A percentile compares a stretch with the other conserved stretches of the same genome.
These are phyloP conservation scores for Schwanniomyces occidentalis DNA, from an alignment of 805 yeast genomes.

Conservation along the genomic window DNA sequence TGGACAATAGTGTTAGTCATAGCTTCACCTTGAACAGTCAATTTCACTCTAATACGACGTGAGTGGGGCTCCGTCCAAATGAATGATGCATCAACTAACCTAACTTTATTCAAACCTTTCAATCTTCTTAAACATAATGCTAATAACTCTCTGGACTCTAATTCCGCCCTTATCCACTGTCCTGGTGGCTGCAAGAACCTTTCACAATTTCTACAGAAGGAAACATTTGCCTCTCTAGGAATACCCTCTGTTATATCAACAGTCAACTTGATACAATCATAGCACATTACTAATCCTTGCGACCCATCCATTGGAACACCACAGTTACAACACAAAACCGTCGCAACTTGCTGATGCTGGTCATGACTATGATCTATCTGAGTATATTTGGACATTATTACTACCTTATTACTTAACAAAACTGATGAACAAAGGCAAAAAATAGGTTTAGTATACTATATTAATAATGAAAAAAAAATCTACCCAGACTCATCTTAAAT, in stretches of 20 bases:
- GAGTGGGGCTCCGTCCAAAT: conserved; percentile 99
- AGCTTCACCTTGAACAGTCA: conserved; percentile 97
- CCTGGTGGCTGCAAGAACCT: conserved; percentile 92
- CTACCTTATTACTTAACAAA: no score
- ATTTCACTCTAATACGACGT: conserved; percentile 84
- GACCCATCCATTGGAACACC: conserved; percentile 98
- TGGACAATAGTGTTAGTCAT: conserved; percentile 88
- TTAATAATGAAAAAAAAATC: conserved; percentile 4
- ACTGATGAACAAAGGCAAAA: no score
- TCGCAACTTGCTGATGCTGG: conserved; percentile 52
- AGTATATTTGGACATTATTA: conserved; percentile 55
- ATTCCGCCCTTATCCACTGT: conserved; percentile 88
- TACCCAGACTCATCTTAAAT: conserved; percentile 1
- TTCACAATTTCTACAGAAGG: conserved; percentile 97
- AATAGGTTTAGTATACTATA: neutral
- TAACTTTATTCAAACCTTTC: conserved; percentile 81
- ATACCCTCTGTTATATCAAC: conserved; percentile 90
- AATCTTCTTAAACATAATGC: conserved; percentile 88
- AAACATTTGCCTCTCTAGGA: conserved; percentile 90
- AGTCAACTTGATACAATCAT: conserved; percentile 92
- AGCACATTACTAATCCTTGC: conserved; percentile 89
- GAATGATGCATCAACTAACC: conserved; percentile 90
- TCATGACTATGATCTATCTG: conserved; percentile 37
- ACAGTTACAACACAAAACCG: conserved; percentile 96
- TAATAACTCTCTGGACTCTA: conserved; percentile 88